Percentiles rank a stretch among this genome's conserved stretches.
Conservation (phyloP, 2,329 filamentous ascomycete species). For the Camptophora hylomeconis region DNA sequence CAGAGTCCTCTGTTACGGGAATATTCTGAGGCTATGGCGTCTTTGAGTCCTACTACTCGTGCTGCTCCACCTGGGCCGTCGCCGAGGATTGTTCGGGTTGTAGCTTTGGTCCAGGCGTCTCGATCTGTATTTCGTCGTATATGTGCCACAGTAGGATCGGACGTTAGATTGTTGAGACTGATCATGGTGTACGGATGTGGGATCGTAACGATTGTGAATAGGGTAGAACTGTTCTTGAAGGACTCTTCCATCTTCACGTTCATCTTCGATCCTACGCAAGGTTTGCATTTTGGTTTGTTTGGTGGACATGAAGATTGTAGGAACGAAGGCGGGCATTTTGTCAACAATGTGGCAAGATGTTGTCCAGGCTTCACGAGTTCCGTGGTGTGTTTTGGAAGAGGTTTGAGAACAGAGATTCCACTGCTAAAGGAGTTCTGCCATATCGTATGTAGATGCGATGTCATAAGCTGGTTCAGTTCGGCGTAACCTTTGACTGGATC, state of each 20-base stretch:
- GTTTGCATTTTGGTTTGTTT: constrained; percentile 59
- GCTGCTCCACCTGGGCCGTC: constrained; percentile 47
- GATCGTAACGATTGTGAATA: constrained; percentile 75
- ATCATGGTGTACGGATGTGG: constrained; percentile 83
- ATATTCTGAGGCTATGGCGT: constrained; percentile 59
- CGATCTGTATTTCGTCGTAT: constrained; percentile 57
- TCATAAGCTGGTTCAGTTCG: constrained; percentile 62
- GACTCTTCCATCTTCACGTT: constrained; percentile 52
- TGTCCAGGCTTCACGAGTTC: constrained; percentile 57
- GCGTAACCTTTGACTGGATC: constrained; percentile 48
- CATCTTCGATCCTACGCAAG: constrained; percentile 56
- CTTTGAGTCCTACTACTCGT: constrained; percentile 65
- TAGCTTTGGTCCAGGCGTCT: constrained; percentile 62
- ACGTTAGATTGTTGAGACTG: constrained; percentile 48
- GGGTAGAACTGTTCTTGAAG: constrained; percentile 57
- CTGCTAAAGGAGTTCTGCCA: constrained; percentile 69
- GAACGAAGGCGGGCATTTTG: constrained; percentile 60
- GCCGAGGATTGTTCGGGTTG: constrained; percentile 58
- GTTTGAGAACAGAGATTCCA: constrained; percentile 73
- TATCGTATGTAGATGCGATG: constrained; percentile 67
- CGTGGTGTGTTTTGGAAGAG: constrained; percentile 61
- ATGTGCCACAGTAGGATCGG: constrained; percentile 46
- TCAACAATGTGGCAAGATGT: constrained; percentile 61
- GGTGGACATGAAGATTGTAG: constrained; percentile 71
- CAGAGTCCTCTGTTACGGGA: constrained; percentile 57